Evolutionary conservation across 176 grass and related monocot genomes (phyloP), one percentile per base, ranked within the genome.

Genomic region (Eremochloa ophiuroides): DNA sequence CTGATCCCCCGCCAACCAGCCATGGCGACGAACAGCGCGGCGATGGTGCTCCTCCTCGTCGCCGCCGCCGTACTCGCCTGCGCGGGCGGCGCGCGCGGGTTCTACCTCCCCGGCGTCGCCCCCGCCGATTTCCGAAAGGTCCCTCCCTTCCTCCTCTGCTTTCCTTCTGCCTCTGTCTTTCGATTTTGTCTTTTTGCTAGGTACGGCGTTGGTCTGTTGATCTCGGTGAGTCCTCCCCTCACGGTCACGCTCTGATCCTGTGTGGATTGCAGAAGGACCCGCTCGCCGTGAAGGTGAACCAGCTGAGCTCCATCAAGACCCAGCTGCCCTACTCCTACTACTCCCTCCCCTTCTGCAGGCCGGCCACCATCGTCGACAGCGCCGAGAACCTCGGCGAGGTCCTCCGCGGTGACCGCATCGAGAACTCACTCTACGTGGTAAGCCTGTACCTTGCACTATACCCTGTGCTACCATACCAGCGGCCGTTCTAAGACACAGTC

Each of bases 311-410:
- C 75, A 93, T 76, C 89, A 91, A 88, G 86, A 94, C 95, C 15
- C 92, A 94, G 86, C 90, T 98, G 58, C 92, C 95, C 11, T 98
- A 93, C 81, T 94, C 92, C 16, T 98, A 94, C 78, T 98, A 94
- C 83, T 98, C 92, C 61, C 74, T 98, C 11, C 95, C 92, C 5
- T 94, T 89, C 77, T 93, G 95, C 87, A 80, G 34, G 13, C 92
- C 95, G 63, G 75, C 17, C 62, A 82, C 40, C 69, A 66, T 98
- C 75, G 84, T 94, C 25, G 92, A 98, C 68, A 98, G 90, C 82
- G 90, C 95, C 28, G 92, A 98, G 87, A 98, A 98, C 85, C 92
- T 98, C 37, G 95, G 95, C 20, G 92, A 98, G 88, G 88, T 98
- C 42, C 95, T 98, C 87, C 88, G 86, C 22, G 95, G 92, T 55